Evolutionary conservation across 2,329 filamentous ascomycete species (phyloP).

Genomic region (Fusarium sp.): DNA sequence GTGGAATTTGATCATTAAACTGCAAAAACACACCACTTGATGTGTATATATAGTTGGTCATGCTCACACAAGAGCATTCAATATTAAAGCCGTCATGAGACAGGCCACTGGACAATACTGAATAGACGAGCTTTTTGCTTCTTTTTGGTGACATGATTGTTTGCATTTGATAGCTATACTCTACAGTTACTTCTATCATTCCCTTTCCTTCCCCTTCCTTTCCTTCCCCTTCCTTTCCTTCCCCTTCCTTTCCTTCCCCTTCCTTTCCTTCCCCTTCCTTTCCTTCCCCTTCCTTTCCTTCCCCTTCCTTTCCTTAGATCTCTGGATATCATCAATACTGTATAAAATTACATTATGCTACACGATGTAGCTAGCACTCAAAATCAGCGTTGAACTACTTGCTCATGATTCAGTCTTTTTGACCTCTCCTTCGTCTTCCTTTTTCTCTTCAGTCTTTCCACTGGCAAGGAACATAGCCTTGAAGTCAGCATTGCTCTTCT

Average conservation of each 20-base stretch:
- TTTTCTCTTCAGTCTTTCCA: constrained; percentile 24
- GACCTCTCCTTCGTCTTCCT: constrained; percentile 7
- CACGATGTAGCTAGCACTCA: constrained; percentile 17
- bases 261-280: neutral
- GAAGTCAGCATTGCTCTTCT: constrained; percentile 69
- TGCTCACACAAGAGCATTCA: neutral
- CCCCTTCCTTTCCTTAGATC: neutral
- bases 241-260: neutral
- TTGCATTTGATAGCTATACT: constrained; percentile 12
- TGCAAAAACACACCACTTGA: neutral
- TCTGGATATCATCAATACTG: constrained; percentile 34
- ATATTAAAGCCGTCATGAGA: neutral
- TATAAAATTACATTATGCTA: constrained; percentile 39
- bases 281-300: neutral
- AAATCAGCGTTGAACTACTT: constrained; percentile 5
- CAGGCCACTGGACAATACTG: neutral
- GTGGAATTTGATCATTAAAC: neutral
- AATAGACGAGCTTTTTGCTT: neutral
- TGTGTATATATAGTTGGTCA: neutral
- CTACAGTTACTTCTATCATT: constrained; percentile 2
- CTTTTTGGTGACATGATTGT: neutral
- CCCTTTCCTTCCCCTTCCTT: neutral
- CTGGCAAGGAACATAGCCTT: constrained; percentile 61
- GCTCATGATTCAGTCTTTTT: constrained; percentile 17
- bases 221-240: neutral